Percentiles rank a stretch among this genome's conserved stretches.
These are phyloP conservation scores for Colletotrichum sojae DNA, from an alignment of 2,329 filamentous ascomycete species.

Conservation along the genomic window DNA sequence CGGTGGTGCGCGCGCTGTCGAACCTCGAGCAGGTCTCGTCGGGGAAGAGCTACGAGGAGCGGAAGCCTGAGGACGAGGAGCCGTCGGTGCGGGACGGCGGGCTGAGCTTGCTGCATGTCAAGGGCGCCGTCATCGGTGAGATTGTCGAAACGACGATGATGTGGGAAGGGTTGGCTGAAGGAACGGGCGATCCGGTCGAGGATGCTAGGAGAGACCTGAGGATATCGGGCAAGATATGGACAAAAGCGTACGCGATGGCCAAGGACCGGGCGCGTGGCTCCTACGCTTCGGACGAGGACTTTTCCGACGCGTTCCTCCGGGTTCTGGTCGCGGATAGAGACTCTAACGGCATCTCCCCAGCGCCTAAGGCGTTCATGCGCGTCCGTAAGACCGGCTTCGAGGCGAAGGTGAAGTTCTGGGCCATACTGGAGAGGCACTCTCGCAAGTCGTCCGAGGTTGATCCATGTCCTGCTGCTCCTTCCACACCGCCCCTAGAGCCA, in stretches of 20 bases:
- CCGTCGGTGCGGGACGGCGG: background rate
- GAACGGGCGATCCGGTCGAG: background rate
- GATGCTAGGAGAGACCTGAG: background rate
- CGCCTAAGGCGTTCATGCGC: background rate
- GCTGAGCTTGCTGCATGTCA: background rate
- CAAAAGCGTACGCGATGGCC: background rate
- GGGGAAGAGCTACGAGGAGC: background rate
- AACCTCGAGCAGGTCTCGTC: no score
- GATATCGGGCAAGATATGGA: background rate
- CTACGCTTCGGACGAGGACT: background rate
- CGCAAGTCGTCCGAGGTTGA: no score
- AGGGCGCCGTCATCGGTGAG: background rate
- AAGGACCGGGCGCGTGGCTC: background rate
- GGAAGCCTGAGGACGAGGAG: background rate
- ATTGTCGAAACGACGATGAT: background rate
- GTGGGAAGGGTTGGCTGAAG: background rate
- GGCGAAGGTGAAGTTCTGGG: background rate
- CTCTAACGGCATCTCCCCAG: background rate
- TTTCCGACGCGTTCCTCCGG: background rate
- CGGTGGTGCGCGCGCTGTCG: no score
- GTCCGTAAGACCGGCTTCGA: background rate
- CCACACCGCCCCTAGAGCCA: no score
- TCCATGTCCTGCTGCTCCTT: no score
- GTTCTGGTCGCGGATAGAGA: background rate
- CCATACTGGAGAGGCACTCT: background rate